Evolutionary conservation across 73 alveolate genomes (phyloP), one percentile per base, ranked within the genome.

Genomic region (Durusdinium trenchii): DNA sequence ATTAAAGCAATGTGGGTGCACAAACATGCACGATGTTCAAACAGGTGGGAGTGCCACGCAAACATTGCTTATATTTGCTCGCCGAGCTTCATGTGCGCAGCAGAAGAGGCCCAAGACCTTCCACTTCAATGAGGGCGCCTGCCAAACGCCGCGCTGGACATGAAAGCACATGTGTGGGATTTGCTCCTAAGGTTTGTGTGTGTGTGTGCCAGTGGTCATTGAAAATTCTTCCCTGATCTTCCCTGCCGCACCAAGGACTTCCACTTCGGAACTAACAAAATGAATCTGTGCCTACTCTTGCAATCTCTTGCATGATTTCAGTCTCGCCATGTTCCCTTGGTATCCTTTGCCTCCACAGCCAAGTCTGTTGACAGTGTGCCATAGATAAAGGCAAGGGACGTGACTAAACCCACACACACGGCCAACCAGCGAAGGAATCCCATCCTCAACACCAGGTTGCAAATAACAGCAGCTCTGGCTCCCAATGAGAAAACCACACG

Each of bases 91-190:
- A 51, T 90, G 97, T 10, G 97, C 97, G 28, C 86, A 86, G 30
- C 87, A 75, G 87, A 90, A 90, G 48, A 90, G 87, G 75, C 97
- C 97, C 45, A 90, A 48, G 40, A 90, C 97, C 75, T 90, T 90
- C 97, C 97, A 90, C 64, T 69, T 64, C 86, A 90, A 42, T 45
- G 97, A 90, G 35, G 97, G 97, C 57, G 97, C 97, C 97, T 90
- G 42, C 12, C 42, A 38, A 64, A 64, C 28, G 32, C 32, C 32
- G 32, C 69, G 69, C 69, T 57, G 69, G 69, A 57, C 12, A 16
- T 23, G 69, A 12, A 16, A 23, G 69, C n/a, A n/a, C n/a, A 57
- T 12, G 12, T 57, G 12, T 57, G 69, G 86, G 84, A 18, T 6
- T 42, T 52, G 86, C 38, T 71, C 28, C 28, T 71, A 20, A 6